These are phyloP conservation scores for Crithidia acanthocephali DNA, from an alignment of 208 protist genomes.

Conservation along the genomic window DNA sequence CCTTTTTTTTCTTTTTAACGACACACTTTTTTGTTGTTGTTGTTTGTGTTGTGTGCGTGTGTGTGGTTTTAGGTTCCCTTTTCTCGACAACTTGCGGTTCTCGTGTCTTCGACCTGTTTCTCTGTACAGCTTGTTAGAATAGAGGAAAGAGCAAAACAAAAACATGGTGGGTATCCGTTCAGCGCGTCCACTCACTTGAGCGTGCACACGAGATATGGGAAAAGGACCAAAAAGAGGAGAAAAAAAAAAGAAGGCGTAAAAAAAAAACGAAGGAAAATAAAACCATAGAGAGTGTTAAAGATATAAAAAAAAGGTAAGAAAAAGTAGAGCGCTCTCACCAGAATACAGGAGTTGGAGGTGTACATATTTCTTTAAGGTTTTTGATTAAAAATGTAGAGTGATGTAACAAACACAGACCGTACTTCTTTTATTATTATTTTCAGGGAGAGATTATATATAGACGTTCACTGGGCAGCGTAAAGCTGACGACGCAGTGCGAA, in stretches of 20 bases:
- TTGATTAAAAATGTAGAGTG: conserved; percentile 1
- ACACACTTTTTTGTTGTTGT: too few relatives aligned
- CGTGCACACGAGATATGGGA: not conserved
- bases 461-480: not conserved
- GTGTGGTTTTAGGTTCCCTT: too few relatives aligned
- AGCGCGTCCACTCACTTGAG: not conserved
- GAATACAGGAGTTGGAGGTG: not conserved
- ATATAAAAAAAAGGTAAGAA: not conserved
- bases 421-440: not conserved
- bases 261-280: not conserved
- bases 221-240: not conserved
- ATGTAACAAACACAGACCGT: not conserved
- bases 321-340: conserved; percentile 1
- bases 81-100: too few relatives aligned
- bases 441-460: not conserved
- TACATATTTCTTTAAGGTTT: not conserved
- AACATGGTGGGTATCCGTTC: not conserved
- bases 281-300: too few relatives aligned
- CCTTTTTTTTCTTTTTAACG: too few relatives aligned
- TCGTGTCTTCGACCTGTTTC: too few relatives aligned
- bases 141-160: not conserved
- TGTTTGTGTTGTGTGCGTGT: too few relatives aligned
- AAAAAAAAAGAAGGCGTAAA: conserved; percentile 2
- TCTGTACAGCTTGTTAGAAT: not conserved
- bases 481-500: not conserved